A percentile compares a stretch with the other conserved stretches of the same genome.
Conservation (phyloP, 345 rosid genomes). For the Brassica rapa region DNA sequence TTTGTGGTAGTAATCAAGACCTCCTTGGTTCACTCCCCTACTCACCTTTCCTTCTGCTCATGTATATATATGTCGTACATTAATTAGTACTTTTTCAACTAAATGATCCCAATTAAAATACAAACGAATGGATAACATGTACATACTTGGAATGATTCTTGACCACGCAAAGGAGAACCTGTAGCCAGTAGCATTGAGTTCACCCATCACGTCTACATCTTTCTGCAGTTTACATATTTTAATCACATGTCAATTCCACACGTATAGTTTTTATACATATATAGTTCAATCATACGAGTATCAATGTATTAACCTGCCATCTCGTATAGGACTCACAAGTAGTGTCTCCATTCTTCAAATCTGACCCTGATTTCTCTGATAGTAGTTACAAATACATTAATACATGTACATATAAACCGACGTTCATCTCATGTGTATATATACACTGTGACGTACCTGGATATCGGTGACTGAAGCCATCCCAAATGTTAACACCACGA, state of each 20-base stretch:
- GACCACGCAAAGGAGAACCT: constrained; percentile 1
- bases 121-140: neutral
- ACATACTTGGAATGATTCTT: neutral
- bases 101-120: neutral
- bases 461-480: neutral
- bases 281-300: neutral
- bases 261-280: neutral
- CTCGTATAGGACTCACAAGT: neutral
- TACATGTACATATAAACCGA: neutral
- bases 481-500: neutral
- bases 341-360: neutral
- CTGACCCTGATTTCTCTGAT: neutral
- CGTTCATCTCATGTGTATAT: neutral
- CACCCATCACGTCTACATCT: neutral
- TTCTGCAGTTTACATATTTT: neutral
- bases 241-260: neutral
- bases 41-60: constrained; percentile 3
- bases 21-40: constrained; percentile 5
- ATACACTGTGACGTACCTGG: neutral
- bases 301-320: neutral
- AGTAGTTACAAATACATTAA: neutral
- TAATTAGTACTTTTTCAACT: neutral
- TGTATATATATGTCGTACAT: neutral
- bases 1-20: neutral
- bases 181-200: neutral